Conservation (phyloP, 768 basidiomycete genomes). For the Mycena metata region DNA sequence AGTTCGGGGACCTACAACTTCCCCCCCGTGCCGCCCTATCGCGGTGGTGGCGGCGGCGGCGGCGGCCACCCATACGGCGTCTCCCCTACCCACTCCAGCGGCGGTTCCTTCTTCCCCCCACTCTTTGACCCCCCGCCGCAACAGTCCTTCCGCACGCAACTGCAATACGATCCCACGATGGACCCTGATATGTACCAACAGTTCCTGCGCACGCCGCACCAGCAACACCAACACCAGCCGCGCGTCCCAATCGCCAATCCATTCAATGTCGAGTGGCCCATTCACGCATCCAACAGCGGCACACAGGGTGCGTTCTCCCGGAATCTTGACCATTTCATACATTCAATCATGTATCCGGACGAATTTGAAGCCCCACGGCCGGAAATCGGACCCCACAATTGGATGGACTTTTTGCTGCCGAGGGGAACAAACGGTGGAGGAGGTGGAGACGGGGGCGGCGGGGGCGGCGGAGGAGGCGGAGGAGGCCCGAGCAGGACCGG, state of each 20-base stretch:
- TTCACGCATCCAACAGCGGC: constrained; percentile 20
- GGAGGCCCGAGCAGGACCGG: constrained; percentile 9
- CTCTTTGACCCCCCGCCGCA: constrained; percentile 26
- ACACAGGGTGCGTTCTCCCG: constrained; percentile 39
- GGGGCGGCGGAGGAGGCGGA: too few species aligned
- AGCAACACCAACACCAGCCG: constrained; percentile 4
- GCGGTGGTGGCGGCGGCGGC: constrained; percentile 23
- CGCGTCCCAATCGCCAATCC: constrained; percentile 8
- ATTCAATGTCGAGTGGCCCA: constrained; percentile 37
- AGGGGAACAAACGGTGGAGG: neutral
- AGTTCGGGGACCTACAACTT: constrained; percentile 20
- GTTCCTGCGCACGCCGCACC: constrained; percentile 27
- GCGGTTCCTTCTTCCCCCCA: constrained; percentile 14
- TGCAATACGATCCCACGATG: constrained; percentile 31
- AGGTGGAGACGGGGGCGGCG: too few species aligned
- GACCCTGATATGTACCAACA: constrained; percentile 31
- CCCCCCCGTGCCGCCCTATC: constrained; percentile 23
- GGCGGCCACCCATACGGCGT: constrained; percentile 12
- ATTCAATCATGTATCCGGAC: constrained; percentile 36
- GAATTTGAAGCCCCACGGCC: constrained; percentile 3
- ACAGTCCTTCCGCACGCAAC: constrained; percentile 21
- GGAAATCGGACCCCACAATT: constrained; percentile 12
- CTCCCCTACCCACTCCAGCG: neutral
- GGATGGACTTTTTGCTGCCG: constrained; percentile 32
- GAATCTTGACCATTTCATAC: constrained; percentile 40